Percentiles rank a stretch among this genome's conserved stretches.
Conservation (phyloP, 257 asterid species). For the Ajuga chamaepitys region DNA sequence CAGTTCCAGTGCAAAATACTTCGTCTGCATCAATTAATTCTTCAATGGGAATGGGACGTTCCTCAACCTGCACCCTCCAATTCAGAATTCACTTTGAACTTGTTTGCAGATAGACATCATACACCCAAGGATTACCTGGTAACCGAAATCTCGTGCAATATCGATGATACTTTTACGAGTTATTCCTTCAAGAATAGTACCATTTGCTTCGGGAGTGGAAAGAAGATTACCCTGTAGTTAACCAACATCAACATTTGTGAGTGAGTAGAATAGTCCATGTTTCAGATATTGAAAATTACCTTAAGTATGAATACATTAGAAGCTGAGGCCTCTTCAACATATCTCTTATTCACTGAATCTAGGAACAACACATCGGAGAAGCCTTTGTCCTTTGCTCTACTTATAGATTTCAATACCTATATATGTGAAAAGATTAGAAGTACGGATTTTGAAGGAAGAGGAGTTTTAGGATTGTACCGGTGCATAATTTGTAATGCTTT, state of each 20-base stretch:
- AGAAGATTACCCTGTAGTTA: conserved; percentile 46
- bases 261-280: too few relatives aligned
- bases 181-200: conserved; percentile 74
- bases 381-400: conserved; percentile 46
- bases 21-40: conserved; percentile 68
- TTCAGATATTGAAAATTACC: too few relatives aligned
- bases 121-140: conserved; percentile 35
- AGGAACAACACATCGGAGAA: conserved; percentile 81
- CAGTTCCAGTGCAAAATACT: conserved; percentile 96
- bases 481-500: conserved; percentile 79
- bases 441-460: too few relatives aligned
- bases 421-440: too few relatives aligned
- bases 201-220: conserved; percentile 54
- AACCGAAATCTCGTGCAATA: conserved; percentile 52
- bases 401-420: conserved; percentile 61
- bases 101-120: too few relatives aligned
- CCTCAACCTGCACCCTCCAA: conserved; percentile 53
- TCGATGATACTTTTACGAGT: conserved; percentile 78
- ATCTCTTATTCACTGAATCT: conserved; percentile 47
- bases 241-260: not conserved
- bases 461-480: too few relatives aligned
- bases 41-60: conserved; percentile 52
- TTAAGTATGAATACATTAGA: conserved; percentile 59
- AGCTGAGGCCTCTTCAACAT: conserved; percentile 73
- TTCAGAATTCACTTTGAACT: too few relatives aligned